Evolutionary conservation across 352 stramenopile species (phyloP).

Genomic region (Phytophthora europaea): DNA sequence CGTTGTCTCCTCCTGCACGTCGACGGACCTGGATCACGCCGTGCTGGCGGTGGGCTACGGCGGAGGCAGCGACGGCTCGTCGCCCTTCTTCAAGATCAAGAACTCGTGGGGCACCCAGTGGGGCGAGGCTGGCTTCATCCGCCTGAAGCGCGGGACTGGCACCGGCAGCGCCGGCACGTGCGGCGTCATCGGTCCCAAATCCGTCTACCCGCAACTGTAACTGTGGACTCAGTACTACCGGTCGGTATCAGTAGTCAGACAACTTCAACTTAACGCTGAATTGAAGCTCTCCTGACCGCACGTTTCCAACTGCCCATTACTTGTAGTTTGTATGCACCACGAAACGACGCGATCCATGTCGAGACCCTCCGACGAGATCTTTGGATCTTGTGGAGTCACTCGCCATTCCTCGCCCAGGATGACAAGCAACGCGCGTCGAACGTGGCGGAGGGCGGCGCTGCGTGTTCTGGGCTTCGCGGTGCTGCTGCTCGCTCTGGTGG

Average conservation of each 20-base stretch:
- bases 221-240: not conserved
- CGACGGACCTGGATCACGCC: constrained; percentile 96
- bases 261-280: constrained; percentile 32
- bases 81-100: constrained; percentile 95
- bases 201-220: constrained; percentile 68
- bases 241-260: not conserved
- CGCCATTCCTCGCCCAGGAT: constrained; percentile 14
- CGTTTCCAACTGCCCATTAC: constrained; percentile 28
- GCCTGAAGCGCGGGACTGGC: constrained; percentile 86
- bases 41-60: constrained; percentile 98
- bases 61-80: constrained; percentile 26
- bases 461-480: constrained; percentile 17
- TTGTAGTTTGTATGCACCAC: constrained; percentile 35
- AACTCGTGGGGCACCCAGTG: constrained; percentile 98
- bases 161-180: constrained; percentile 51
- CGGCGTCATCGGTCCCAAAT: constrained; percentile 65
- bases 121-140: constrained; percentile 96
- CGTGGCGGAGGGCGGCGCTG: constrained; percentile 13
- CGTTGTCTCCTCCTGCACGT: constrained; percentile 86
- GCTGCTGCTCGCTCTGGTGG: constrained; percentile 31
- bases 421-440: constrained; percentile 8
- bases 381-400: constrained; percentile 18
- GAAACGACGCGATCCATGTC: constrained; percentile 29
- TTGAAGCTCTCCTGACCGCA: constrained; percentile 27
- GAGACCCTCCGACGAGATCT: constrained; percentile 1